These are phyloP conservation scores for Phascolomyces articulosus DNA, from an alignment of 371 early-diverging fungal species.

Conservation along the genomic window DNA sequence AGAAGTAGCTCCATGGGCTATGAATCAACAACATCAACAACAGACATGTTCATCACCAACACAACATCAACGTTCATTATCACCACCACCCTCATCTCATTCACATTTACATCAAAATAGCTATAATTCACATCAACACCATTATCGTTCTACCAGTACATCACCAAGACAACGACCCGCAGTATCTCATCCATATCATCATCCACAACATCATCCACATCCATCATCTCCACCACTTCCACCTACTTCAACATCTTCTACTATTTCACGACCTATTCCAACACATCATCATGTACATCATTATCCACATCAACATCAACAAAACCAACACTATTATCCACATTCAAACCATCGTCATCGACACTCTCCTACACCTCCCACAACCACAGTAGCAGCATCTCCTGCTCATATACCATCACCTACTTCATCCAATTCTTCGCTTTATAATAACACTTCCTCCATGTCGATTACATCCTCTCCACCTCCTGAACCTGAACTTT, in stretches of 20 bases:
- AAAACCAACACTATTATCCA: background rate
- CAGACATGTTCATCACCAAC: background rate
- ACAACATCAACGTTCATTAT: background rate
- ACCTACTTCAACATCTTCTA: background rate
- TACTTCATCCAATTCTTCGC: background rate
- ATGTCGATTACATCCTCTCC: background rate
- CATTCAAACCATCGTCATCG: background rate
- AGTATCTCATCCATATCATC: background rate
- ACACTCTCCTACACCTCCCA: background rate
- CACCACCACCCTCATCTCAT: background rate
- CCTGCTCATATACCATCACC: conserved; percentile 9
- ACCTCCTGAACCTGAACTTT: conserved; percentile 3
- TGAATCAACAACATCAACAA: conserved; percentile 1
- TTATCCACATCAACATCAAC: background rate
- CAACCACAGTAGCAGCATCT: background rate
- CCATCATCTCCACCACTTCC: background rate
- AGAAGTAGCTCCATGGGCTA: background rate
- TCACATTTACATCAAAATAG: too few relatives aligned
- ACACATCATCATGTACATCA: background rate
- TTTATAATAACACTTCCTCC: background rate
- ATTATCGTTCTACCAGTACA: too few relatives aligned
- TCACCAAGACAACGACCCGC: background rate
- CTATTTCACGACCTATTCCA: background rate
- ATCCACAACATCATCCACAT: background rate
- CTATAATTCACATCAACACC: too few relatives aligned